A percentile compares a stretch with the other conserved stretches of the same genome.
Conservation (phyloP, 2,329 filamentous ascomycete species). For the Phyllosticta ampelicida region DNA sequence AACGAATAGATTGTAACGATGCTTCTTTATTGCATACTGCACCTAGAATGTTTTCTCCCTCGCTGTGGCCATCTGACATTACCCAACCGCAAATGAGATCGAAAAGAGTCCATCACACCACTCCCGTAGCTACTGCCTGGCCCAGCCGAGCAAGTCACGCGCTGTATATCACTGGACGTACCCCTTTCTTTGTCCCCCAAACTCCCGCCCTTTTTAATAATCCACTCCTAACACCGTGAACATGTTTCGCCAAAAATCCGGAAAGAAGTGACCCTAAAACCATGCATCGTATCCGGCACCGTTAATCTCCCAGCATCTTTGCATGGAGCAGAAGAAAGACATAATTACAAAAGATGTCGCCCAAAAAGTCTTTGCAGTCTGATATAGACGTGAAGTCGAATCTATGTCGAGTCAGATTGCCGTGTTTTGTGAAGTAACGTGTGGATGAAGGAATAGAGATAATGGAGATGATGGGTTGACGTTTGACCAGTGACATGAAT, state of each 20-base stretch:
- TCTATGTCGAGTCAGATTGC: background rate
- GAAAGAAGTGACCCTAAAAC: slow-evolving; percentile 2
- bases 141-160: slow-evolving; percentile 10
- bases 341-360: slow-evolving; percentile 7
- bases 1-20: background rate
- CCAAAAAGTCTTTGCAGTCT: background rate
- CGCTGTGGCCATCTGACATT: background rate
- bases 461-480: background rate
- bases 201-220: slow-evolving; percentile 6
- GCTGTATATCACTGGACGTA: slow-evolving; percentile 2
- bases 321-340: background rate
- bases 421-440: background rate
- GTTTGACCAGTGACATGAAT: too few species aligned
- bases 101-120: background rate
- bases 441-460: background rate
- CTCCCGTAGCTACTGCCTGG: background rate
- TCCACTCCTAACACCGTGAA: slow-evolving; percentile 6
- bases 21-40: background rate
- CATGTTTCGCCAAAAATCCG: slow-evolving; percentile 1
- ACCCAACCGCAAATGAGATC: background rate
- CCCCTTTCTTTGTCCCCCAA: background rate
- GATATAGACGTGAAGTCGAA: background rate
- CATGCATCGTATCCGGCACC: background rate
- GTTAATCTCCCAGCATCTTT: background rate
- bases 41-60: background rate